Evolutionary conservation across 208 protist genomes (phyloP).

Genomic region (Angomonas ambiguus): DNA sequence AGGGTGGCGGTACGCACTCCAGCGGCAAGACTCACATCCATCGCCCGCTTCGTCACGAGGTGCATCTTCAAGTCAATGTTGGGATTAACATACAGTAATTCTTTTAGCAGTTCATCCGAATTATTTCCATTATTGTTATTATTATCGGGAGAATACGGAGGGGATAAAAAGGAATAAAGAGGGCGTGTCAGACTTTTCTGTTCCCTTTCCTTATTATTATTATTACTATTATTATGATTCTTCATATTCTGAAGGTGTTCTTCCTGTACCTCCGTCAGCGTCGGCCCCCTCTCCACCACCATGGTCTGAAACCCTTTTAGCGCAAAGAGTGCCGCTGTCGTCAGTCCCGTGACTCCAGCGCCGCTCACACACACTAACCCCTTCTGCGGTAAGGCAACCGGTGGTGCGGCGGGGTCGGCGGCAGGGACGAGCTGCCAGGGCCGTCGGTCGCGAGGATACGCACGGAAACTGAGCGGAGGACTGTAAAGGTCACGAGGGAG

Average conservation of each 20-base stretch:
- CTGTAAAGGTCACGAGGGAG: slow-evolving; percentile 65
- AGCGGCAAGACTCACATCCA: slow-evolving; percentile 66
- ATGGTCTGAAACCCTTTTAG: slow-evolving; percentile 85
- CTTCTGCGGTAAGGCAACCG: slow-evolving; percentile 70
- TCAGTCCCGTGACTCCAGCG: slow-evolving; percentile 81
- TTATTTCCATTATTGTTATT: background rate
- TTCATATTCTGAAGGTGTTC: no score
- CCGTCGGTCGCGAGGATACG: slow-evolving; percentile 72
- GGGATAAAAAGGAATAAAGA: no score
- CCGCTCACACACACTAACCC: slow-evolving; percentile 82
- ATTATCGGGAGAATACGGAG: background rate
- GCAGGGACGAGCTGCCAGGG: slow-evolving; percentile 84
- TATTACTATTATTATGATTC: no score
- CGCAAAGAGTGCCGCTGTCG: slow-evolving; percentile 54
- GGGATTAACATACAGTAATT: slow-evolving; percentile 15
- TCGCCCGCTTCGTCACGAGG: slow-evolving; percentile 67
- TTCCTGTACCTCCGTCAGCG: slow-evolving; percentile 15
- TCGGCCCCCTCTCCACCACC: slow-evolving; percentile 58
- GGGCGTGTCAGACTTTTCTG: no score
- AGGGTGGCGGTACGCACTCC: slow-evolving; percentile 52
- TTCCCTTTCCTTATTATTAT: no score
- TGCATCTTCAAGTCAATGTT: slow-evolving; percentile 72
- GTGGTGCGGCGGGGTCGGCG: slow-evolving; percentile 11
- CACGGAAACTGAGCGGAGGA: slow-evolving; percentile 84
- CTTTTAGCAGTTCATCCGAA: slow-evolving; percentile 16